phyloP scores from a whole-genome alignment of 2,329 filamentous ascomycete genomes.

The Verticillium nubilum region DNA sequence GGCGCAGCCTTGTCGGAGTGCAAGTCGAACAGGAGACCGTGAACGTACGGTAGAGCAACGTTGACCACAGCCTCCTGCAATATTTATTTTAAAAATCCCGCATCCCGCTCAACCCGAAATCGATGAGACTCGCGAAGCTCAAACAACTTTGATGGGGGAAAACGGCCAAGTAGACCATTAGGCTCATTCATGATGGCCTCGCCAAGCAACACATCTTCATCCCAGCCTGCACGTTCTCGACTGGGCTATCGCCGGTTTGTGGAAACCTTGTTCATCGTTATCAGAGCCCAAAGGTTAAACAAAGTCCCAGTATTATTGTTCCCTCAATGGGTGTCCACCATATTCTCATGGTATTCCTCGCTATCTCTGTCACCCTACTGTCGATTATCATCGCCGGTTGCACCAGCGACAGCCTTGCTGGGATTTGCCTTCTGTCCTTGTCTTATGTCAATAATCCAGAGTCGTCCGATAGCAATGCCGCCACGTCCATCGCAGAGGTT shows the following conservation, averaged over 20 bases:
- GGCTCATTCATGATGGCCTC: too few relatives aligned
- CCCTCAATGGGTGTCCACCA: constrained; percentile 71
- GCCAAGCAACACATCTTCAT: too few relatives aligned
- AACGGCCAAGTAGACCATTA: too few relatives aligned
- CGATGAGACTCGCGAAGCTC: too few relatives aligned
- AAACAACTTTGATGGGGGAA: too few relatives aligned
- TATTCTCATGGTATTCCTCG: constrained; percentile 96
- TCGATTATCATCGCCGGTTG: constrained; percentile 55
- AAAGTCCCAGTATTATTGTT: constrained; percentile 48
- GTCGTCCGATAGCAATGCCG: constrained; percentile 74
- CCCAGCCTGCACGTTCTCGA: not conserved
- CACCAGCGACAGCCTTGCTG: constrained; percentile 19
- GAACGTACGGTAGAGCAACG: too few relatives aligned
- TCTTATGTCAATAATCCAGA: constrained; percentile 90
- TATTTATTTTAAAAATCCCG: too few relatives aligned
- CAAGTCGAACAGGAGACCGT: too few relatives aligned
- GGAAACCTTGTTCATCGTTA: not conserved
- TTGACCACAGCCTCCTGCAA: too few relatives aligned
- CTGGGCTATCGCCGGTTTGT: not conserved
- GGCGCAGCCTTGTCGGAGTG: too few relatives aligned
- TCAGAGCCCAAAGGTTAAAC: not conserved
- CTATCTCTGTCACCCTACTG: constrained; percentile 85
- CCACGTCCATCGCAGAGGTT: constrained; percentile 82
- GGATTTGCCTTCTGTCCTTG: constrained; percentile 96
- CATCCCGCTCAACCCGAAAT: too few relatives aligned